A percentile compares a stretch with the other conserved stretches of the same genome.
Conservation (phyloP, 2,329 filamentous ascomycete species). For the Phoma sp. region DNA sequence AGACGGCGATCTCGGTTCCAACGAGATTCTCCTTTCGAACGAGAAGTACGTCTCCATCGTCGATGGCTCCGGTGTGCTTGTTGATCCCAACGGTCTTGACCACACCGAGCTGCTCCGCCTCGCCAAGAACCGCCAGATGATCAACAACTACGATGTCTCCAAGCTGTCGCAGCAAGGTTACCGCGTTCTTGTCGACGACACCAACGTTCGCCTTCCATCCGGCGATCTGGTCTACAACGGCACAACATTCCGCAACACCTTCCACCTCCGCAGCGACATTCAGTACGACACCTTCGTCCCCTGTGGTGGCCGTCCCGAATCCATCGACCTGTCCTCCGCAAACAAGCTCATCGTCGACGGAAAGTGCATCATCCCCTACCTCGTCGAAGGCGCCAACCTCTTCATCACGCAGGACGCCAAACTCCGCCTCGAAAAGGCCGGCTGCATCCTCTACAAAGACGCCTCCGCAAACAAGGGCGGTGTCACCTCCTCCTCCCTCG, state of each 20-base stretch:
- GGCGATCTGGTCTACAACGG: slow-evolving; percentile 91
- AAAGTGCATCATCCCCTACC: slow-evolving; percentile 87
- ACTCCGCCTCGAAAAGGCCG: slow-evolving; percentile 91
- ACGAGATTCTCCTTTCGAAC: slow-evolving; percentile 94
- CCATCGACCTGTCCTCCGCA: slow-evolving; percentile 89
- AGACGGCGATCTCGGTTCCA: slow-evolving; percentile 94
- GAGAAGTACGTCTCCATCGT: slow-evolving; percentile 96
- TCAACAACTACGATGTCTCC: slow-evolving; percentile 80
- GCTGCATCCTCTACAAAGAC: slow-evolving; percentile 95
- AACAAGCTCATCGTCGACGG: slow-evolving; percentile 88
- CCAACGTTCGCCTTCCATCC: slow-evolving; percentile 82
- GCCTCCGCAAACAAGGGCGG: slow-evolving; percentile 98
- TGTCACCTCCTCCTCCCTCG: slow-evolving; percentile 94
- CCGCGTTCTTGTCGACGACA: slow-evolving; percentile 90
- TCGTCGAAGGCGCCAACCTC: slow-evolving; percentile 96
- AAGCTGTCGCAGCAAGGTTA: slow-evolving; percentile 91
- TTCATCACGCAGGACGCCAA: slow-evolving; percentile 99
- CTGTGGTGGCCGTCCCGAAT: slow-evolving; percentile 94
- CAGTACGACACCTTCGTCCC: slow-evolving; percentile 91
- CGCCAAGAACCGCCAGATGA: slow-evolving; percentile 88
- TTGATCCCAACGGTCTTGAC: slow-evolving; percentile 89
- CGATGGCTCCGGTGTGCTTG: slow-evolving; percentile 94
- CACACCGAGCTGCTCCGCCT: slow-evolving; percentile 82
- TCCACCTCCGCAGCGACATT: slow-evolving; percentile 80
- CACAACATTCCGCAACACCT: slow-evolving; percentile 95